phyloP scores from a whole-genome alignment of 2,329 filamentous ascomycete genomes.

The Eurotiales sp. region DNA sequence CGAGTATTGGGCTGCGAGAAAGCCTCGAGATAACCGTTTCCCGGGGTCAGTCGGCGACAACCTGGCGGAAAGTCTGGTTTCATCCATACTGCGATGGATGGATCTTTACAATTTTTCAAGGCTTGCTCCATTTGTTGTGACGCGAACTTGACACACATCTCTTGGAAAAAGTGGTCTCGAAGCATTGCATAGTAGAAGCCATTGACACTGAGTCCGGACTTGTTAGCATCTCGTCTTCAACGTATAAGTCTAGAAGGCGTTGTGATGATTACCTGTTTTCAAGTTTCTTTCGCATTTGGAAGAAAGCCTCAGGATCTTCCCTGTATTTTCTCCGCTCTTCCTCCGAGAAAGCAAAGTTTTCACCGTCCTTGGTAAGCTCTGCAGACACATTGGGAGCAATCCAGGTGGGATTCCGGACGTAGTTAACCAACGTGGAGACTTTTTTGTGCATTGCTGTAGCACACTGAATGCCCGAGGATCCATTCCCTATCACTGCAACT shows the following conservation, averaged over 20 bases:
- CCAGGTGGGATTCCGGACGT: conserved; percentile 5
- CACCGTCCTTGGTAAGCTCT: neutral
- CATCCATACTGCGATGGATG: neutral
- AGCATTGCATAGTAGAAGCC: conserved; percentile 1
- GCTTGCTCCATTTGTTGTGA: neutral
- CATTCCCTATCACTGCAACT: conserved; percentile 21
- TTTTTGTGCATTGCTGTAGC: neutral
- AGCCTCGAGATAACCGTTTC: conserved; percentile 54
- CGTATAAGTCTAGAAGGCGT: neutral
- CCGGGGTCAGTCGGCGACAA: conserved; percentile 17
- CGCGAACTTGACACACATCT: neutral
- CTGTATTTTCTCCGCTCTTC: neutral
- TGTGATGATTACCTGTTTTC: neutral
- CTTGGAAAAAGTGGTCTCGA: neutral
- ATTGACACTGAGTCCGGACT: neutral
- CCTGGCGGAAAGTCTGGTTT: neutral
- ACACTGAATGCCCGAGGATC: neutral
- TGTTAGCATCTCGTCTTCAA: neutral
- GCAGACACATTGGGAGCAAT: neutral
- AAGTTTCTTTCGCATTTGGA: neutral
- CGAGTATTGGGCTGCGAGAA: conserved; percentile 58
- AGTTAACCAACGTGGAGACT: neutral
- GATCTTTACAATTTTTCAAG: neutral
- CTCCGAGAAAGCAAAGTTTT: neutral
- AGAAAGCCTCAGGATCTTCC: neutral